Percentiles rank a stretch among this genome's conserved stretches.
Conservation (phyloP, 2,329 filamentous ascomycete genomes). For the Aspergillus bombycis region DNA sequence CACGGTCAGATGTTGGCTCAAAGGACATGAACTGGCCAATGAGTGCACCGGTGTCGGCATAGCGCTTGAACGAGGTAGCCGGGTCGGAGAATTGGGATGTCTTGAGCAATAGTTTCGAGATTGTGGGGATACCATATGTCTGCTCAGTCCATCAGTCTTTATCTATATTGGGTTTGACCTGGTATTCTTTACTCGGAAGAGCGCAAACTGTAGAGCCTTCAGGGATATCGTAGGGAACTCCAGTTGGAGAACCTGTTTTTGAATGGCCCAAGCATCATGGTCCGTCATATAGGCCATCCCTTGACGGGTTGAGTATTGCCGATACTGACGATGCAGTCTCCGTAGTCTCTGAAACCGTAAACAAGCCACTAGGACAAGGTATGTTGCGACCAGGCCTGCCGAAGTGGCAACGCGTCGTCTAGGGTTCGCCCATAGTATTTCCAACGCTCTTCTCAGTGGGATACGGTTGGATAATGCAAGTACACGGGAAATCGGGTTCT, state of each 20-base stretch:
- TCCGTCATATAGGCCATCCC: constrained; percentile 55
- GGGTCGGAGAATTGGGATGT: constrained; percentile 53
- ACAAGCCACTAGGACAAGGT: constrained; percentile 27
- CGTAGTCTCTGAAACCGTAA: constrained; percentile 37
- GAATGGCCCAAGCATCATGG: constrained; percentile 55
- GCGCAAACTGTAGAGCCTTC: constrained; percentile 59
- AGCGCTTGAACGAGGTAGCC: constrained; percentile 54
- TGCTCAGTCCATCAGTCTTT: constrained; percentile 21
- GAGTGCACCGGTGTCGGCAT: constrained; percentile 55
- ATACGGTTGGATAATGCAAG: constrained; percentile 4
- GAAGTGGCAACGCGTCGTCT: constrained; percentile 10
- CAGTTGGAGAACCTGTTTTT: constrained; percentile 48
- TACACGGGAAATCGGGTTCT: constrained; percentile 8
- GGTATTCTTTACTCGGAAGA: constrained; percentile 53
- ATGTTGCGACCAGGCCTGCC: constrained; percentile 16
- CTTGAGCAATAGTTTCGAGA: constrained; percentile 52
- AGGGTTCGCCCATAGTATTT: constrained; percentile 7
- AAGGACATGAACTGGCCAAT: constrained; percentile 53
- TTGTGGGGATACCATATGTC: constrained; percentile 61
- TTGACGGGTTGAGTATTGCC: constrained; percentile 45
- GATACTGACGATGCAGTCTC: constrained; percentile 42
- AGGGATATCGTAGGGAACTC: constrained; percentile 59
- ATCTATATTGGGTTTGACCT: background rate
- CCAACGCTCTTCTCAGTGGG: constrained; percentile 6
- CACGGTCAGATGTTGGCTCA: constrained; percentile 48